phyloP scores from a whole-genome alignment of 345 rosid species.

The Populus tremula region DNA sequence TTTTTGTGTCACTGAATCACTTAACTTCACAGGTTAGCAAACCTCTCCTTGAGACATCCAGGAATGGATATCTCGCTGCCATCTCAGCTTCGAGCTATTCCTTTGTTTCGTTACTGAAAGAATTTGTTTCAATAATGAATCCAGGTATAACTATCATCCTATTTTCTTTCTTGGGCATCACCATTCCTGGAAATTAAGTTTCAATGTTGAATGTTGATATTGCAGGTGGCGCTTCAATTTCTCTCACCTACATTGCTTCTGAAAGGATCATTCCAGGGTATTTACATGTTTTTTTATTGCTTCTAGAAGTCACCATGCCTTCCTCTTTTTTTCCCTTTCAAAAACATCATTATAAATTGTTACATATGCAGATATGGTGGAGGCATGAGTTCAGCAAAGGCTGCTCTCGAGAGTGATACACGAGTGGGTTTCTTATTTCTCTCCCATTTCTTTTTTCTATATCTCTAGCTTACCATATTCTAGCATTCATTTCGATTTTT shows the following conservation, averaged over 20 bases:
- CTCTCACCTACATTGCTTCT: conserved; percentile 95
- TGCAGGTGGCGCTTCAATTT: conserved; percentile 85
- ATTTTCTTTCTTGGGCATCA: conserved; percentile 2
- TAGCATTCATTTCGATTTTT: not conserved
- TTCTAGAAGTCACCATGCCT: too few relatives aligned
- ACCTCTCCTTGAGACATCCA: conserved; percentile 88
- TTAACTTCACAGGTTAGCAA: conserved; percentile 59
- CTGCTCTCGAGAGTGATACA: conserved; percentile 94
- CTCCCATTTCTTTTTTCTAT: not conserved
- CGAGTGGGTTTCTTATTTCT: conserved; percentile 41
- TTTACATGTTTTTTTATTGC: not conserved
- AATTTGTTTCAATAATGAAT: conserved; percentile 90
- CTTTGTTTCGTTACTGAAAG: conserved; percentile 73
- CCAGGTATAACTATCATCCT: conserved; percentile 46
- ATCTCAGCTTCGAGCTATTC: conserved; percentile 95
- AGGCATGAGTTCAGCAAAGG: conserved; percentile 99
- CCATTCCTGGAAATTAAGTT: not conserved
- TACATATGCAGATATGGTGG: conserved; percentile 75
- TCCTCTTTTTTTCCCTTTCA: not conserved
- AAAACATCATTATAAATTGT: not conserved
- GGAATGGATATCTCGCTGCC: conserved; percentile 92
- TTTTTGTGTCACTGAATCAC: not conserved
- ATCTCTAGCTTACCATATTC: not conserved
- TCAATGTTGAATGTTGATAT: conserved; percentile 20
- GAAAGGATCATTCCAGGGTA: conserved; percentile 98